These are phyloP conservation scores for Eucalyptus tenuipes DNA, from an alignment of 345 rosid species.

Conservation along the genomic window DNA sequence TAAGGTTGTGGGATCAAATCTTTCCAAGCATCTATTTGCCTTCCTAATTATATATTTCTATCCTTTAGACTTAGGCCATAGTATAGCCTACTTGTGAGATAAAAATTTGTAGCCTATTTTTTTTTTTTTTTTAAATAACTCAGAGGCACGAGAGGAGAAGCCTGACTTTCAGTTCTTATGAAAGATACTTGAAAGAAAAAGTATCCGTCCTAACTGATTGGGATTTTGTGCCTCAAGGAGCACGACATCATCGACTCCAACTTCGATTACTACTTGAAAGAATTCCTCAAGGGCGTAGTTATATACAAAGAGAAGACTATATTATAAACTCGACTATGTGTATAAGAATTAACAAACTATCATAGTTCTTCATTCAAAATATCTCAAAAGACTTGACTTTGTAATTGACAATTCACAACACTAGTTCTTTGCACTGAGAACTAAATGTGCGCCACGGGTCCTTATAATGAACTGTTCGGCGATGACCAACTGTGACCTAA, in stretches of 20 bases:
- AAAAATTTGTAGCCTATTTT: not conserved
- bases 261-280: not conserved
- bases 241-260: not conserved
- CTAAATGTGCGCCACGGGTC: not conserved
- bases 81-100: too few species aligned
- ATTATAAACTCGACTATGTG: not conserved
- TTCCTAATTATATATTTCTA: too few species aligned
- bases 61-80: too few species aligned
- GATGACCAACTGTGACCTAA: not conserved
- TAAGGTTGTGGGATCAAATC: too few species aligned
- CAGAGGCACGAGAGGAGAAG: not conserved
- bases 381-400: not conserved
- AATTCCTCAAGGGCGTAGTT: too few species aligned
- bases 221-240: not conserved
- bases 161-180: not conserved
- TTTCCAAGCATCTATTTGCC: too few species aligned
- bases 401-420: not conserved
- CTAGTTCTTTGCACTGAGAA: not conserved
- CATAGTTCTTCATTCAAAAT: not conserved
- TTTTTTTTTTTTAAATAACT: not conserved
- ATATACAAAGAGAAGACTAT: not conserved
- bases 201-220: not conserved
- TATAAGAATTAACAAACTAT: not conserved
- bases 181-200: not conserved
- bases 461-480: not conserved